Evolutionary conservation across 2,329 filamentous ascomycete species (phyloP).

Genomic region (Akanthomyces muscarius): DNA sequence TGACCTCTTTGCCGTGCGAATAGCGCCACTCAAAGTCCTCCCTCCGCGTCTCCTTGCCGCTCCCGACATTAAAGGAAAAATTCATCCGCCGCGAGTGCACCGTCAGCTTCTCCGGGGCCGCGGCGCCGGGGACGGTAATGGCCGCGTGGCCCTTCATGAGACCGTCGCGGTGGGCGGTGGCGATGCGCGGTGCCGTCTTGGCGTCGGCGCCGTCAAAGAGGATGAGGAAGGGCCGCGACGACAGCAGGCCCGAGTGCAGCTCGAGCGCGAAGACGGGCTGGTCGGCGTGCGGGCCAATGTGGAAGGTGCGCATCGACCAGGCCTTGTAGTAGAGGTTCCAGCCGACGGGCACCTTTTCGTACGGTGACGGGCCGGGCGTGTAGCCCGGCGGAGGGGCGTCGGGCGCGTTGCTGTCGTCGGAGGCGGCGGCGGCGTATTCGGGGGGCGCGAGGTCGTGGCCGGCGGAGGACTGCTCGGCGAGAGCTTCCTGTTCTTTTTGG

Average conservation of each 20-base stretch:
- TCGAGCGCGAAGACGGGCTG: slow-evolving; percentile 6
- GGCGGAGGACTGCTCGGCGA: background rate
- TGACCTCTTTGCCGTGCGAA: slow-evolving; percentile 17
- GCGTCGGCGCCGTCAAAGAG: slow-evolving; percentile 10
- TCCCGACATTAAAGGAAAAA: slow-evolving; percentile 14
- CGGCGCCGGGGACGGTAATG: slow-evolving; percentile 11
- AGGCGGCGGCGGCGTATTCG: background rate
- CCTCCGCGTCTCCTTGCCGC: background rate
- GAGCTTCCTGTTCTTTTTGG: slow-evolving; percentile 6
- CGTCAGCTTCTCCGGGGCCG: slow-evolving; percentile 7
- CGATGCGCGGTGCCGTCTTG: slow-evolving; percentile 1
- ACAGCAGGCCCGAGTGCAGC: slow-evolving; percentile 1
- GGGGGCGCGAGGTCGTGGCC: background rate
- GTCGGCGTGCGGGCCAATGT: slow-evolving; percentile 11
- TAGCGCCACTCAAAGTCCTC: slow-evolving; percentile 18
- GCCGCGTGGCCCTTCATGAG: slow-evolving; percentile 8
- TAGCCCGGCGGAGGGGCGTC: slow-evolving; percentile 11
- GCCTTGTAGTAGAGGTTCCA: slow-evolving; percentile 15
- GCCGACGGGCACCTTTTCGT: slow-evolving; percentile 1
- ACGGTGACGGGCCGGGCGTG: slow-evolving; percentile 12
- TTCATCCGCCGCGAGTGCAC: background rate
- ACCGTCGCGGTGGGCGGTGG: slow-evolving; percentile 13
- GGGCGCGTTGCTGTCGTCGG: background rate
- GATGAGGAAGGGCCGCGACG: slow-evolving; percentile 16
- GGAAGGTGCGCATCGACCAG: slow-evolving; percentile 3